Base-by-base conservation (phyloP, 2,329 filamentous ascomycete genomes). In the Alternaria panax region DNA sequence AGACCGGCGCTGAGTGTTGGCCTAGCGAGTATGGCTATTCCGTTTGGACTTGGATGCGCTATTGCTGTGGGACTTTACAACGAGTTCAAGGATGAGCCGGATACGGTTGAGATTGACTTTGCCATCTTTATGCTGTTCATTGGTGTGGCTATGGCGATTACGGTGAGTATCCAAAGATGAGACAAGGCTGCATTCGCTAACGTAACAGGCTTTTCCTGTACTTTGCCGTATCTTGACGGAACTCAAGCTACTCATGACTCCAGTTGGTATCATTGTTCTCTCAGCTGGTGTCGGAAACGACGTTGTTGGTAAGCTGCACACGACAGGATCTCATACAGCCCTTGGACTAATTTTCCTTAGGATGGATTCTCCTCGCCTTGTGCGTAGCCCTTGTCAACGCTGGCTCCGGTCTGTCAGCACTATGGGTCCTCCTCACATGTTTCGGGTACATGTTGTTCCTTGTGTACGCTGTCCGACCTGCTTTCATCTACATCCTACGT, bases 341-440 rank as follows among this genome's bases (percentile, higher is more conserved):
- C 16, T 7, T 9, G n/a, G 52, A 48, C 61, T 67, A 61, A 66
- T 11, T 3, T 36, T 32, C n/a, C 40, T 9, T 22, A 78, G 77
- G 92, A 57, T 98, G 94, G 94, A 90, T 97, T 65, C 83, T 98
- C 16, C 88, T 98, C 24, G 94, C 94, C 0, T 88, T 98, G 27
- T 97, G 94, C 67, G 93, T 98, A 32, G 92, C 94, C 0, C 85
- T 98, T 25, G 93, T 97, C 71, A 98, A 98, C 73, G 92, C 93
- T 28, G 88, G 88, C 16, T 90, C 86, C 43, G 94, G 94, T 0
- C 77, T 98, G 20, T 89, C 92, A 0, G 93, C 94, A 0, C 84
- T 98, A 0, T 98, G 88, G 80, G 92, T 97, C 6, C 80, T 98
- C 6, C 84, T 98, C 12, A 88, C 89, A 24, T 88, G 87, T 48